Percentiles rank a stretch among this genome's conserved stretches.
Evolutionary conservation across 306 rosid species (phyloP).

Genomic region (Quercus robur): DNA sequence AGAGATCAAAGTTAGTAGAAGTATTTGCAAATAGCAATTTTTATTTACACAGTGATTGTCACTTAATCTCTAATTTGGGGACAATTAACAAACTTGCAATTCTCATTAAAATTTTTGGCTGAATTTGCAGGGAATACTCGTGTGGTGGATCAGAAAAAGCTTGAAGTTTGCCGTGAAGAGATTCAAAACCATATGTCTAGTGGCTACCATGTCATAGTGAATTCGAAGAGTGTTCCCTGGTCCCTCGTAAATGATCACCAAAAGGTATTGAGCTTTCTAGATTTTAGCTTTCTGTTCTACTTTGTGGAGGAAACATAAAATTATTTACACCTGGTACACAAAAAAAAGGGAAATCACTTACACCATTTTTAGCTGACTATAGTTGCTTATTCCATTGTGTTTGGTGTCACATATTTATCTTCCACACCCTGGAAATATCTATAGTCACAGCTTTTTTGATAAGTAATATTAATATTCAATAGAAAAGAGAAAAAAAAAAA

Average conservation of each 20-base stretch:
- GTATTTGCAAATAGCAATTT: neutral
- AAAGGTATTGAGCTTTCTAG: slow-evolving; percentile 48
- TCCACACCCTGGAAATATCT: neutral
- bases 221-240: slow-evolving; percentile 66
- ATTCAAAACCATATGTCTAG: slow-evolving; percentile 57
- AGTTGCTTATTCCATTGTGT: neutral
- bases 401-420: neutral
- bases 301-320: neutral
- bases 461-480: too few species aligned
- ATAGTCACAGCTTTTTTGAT: neutral
- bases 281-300: neutral
- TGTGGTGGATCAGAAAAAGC: slow-evolving; percentile 77
- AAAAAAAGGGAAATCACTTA: neutral
- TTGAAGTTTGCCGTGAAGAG: slow-evolving; percentile 79
- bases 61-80: neutral
- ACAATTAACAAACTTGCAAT: neutral
- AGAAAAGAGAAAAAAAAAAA: too few species aligned
- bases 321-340: neutral
- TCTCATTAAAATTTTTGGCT: neutral
- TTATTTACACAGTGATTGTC: neutral
- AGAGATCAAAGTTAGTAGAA: neutral
- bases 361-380: neutral
- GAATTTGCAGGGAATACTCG: slow-evolving; percentile 61
- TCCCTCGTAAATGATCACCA: slow-evolving; percentile 81
- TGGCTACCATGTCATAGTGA: slow-evolving; percentile 73